Conservation (phyloP, 805 yeast species). For the Diddensiella caesifluorescens region DNA sequence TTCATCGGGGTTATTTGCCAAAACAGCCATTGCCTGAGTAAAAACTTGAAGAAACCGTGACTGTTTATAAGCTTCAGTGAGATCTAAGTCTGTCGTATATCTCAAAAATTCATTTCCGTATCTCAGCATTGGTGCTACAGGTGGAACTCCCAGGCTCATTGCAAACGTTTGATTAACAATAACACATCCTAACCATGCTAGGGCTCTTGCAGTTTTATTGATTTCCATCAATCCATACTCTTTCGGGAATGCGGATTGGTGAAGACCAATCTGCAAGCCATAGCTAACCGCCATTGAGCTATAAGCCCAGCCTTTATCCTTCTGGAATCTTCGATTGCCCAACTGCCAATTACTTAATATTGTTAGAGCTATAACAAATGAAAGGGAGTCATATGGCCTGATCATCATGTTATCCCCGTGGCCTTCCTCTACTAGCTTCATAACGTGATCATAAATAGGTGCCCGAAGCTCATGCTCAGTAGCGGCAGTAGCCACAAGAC, state of each 20-base stretch:
- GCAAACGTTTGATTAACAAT: conserved; percentile 9
- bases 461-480: conserved; percentile 6
- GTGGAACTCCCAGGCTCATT: conserved; percentile 7
- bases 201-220: neutral
- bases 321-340: conserved; percentile 7
- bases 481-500: conserved; percentile 6
- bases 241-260: conserved; percentile 12
- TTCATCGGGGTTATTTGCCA: conserved; percentile 14
- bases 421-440: conserved; percentile 2
- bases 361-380: conserved; percentile 7
- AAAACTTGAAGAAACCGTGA: conserved; percentile 8
- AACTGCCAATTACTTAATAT: conserved; percentile 11
- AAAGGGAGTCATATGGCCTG: conserved; percentile 7
- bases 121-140: neutral
- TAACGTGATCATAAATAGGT: conserved; percentile 2
- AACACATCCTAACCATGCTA: conserved; percentile 7
- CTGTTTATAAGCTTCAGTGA: conserved; percentile 11
- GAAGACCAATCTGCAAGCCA: conserved; percentile 14
- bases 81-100: neutral
- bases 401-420: conserved; percentile 1
- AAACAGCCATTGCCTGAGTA: conserved; percentile 3
- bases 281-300: conserved; percentile 10
- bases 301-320: conserved; percentile 12
- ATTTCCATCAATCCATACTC: conserved; percentile 8
- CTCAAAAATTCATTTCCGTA: neutral